Percentiles rank a stretch among this genome's conserved stretches.
These are phyloP conservation scores for Eimeria sp. DNA, from an alignment of 169 alveolate genomes.

Conservation along the genomic window DNA sequence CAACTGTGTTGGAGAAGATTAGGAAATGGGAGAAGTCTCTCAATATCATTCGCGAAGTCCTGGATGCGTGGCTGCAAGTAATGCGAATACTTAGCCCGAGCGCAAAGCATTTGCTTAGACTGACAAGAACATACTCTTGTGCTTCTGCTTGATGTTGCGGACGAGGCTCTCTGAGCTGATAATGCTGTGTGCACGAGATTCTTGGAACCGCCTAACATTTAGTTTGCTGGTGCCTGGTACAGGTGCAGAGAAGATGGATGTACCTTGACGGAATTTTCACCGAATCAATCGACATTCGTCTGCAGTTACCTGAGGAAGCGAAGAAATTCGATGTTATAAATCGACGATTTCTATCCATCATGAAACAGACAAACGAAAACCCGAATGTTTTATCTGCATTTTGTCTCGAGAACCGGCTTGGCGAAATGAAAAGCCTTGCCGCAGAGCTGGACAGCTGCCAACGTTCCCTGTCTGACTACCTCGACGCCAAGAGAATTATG, in stretches of 20 bases:
- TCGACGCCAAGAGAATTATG: slow-evolving; percentile 95
- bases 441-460: slow-evolving; percentile 95
- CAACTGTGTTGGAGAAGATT: slow-evolving; percentile 91
- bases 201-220: too few species aligned
- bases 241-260: slow-evolving; percentile 94
- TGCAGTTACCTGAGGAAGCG: slow-evolving; percentile 97
- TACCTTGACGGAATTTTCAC: slow-evolving; percentile 96
- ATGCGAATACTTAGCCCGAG: neutral
- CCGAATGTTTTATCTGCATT: slow-evolving; percentile 91
- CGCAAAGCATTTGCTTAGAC: neutral
- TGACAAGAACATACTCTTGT: neutral
- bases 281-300: slow-evolving; percentile 96
- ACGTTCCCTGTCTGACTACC: slow-evolving; percentile 93
- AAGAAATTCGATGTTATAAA: slow-evolving; percentile 94
- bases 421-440: slow-evolving; percentile 92
- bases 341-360: slow-evolving; percentile 92
- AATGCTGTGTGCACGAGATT: neutral
- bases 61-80: slow-evolving; percentile 95
- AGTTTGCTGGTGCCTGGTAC: neutral
- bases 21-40: slow-evolving; percentile 96
- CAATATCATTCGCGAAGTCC: slow-evolving; percentile 93
- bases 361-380: slow-evolving; percentile 92
- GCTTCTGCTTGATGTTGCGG: neutral
- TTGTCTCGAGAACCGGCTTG: slow-evolving; percentile 91
- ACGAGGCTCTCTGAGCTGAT: neutral